Evolutionary conservation across 495 filamentous ascomycete genomes (phyloP).

Genomic region (Aspergillus ellipticus): DNA sequence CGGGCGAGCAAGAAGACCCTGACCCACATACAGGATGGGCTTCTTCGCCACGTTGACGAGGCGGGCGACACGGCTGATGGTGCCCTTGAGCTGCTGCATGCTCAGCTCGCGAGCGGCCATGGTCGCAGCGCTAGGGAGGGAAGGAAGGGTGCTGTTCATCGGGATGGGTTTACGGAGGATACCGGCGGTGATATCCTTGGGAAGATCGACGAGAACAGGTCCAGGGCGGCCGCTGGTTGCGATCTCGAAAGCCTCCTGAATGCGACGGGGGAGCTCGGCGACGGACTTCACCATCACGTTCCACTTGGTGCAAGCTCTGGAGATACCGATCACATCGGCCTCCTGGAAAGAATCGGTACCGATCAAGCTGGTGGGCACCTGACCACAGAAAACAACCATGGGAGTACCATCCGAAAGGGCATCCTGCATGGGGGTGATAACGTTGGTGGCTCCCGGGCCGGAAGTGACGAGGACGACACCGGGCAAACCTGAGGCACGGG

Average conservation of each 20-base stretch:
- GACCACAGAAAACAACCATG: slow-evolving; percentile 59
- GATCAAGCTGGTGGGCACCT: slow-evolving; percentile 53
- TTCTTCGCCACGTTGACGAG: slow-evolving; percentile 59
- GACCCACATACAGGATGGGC: slow-evolving; percentile 58
- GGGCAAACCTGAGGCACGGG: slow-evolving; percentile 54
- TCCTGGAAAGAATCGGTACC: slow-evolving; percentile 64
- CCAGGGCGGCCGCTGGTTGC: slow-evolving; percentile 56
- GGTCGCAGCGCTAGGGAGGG: slow-evolving; percentile 52
- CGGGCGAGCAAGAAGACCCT: slow-evolving; percentile 50
- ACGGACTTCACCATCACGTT: slow-evolving; percentile 61
- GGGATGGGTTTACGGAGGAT: slow-evolving; percentile 52
- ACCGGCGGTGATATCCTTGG: slow-evolving; percentile 56
- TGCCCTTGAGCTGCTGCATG: slow-evolving; percentile 44
- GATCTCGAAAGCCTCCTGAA: slow-evolving; percentile 63
- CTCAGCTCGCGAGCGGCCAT: slow-evolving; percentile 48
- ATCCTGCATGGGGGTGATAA: slow-evolving; percentile 61
- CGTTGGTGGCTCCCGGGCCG: slow-evolving; percentile 61
- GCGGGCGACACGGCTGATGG: slow-evolving; percentile 49
- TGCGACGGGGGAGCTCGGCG: slow-evolving; percentile 53
- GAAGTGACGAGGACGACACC: slow-evolving; percentile 63
- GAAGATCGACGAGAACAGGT: slow-evolving; percentile 59
- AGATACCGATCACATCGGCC: slow-evolving; percentile 59
- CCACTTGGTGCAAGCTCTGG: slow-evolving; percentile 63
- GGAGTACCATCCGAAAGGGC: slow-evolving; percentile 60
- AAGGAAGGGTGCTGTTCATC: slow-evolving; percentile 49